Percentiles rank a stretch among this genome's conserved stretches.
These are phyloP conservation scores for Diplotaxis tenuifolia DNA, from an alignment of 345 rosid genomes.

Conservation along the genomic window DNA sequence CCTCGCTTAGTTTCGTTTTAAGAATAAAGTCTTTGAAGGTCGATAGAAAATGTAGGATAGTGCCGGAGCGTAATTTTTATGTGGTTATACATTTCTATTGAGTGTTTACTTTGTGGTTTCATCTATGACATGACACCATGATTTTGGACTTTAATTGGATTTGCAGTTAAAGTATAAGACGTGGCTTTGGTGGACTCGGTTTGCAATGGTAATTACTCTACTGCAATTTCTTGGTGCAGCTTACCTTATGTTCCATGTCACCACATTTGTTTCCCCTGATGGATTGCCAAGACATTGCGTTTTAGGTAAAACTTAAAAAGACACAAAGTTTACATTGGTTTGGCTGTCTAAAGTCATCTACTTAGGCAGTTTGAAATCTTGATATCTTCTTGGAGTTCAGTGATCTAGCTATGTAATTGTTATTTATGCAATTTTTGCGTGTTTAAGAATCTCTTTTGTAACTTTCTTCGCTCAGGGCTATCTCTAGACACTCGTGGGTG, in stretches of 20 bases:
- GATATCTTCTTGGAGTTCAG: neutral
- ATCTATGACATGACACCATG: constrained; percentile 11
- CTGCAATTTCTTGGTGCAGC: constrained; percentile 63
- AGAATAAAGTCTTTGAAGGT: constrained; percentile 9
- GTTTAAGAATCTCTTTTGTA: constrained; percentile 8
- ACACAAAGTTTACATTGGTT: neutral
- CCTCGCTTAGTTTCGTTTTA: too few species aligned
- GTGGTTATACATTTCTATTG: neutral
- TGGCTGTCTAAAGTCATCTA: neutral
- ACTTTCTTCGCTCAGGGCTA: constrained; percentile 43
- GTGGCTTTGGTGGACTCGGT: constrained; percentile 85
- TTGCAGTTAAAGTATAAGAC: constrained; percentile 68
- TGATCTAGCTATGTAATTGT: neutral
- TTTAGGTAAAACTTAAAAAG: constrained; percentile 49
- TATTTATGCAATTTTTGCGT: constrained; percentile 5
- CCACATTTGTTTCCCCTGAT: constrained; percentile 47
- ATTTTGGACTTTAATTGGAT: neutral
- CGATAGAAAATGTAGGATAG: neutral
- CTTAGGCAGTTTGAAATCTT: constrained; percentile 1
- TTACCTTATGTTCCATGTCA: constrained; percentile 55
- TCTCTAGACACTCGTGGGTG: constrained; percentile 44
- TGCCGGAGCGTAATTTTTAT: neutral
- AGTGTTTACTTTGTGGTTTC: neutral
- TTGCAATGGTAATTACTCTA: constrained; percentile 53
- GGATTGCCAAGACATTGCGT: constrained; percentile 47